phyloP scores from a whole-genome alignment of 23 red algal species.

The Pyropia haitanensis region DNA sequence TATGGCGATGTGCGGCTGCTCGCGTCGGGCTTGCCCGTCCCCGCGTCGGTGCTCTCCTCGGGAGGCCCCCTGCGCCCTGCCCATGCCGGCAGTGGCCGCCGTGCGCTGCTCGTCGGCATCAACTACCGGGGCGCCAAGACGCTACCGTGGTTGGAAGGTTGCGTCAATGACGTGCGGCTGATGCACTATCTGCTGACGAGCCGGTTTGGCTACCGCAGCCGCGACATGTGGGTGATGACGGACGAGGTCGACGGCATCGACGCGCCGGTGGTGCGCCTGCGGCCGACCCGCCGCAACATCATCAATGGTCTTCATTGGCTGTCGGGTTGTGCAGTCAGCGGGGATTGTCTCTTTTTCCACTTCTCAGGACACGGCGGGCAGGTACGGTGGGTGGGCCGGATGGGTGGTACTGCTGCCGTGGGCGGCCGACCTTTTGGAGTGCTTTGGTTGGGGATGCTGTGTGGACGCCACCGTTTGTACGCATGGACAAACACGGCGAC shows the following conservation, averaged over 20 bases:
- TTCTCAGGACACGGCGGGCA: constrained; percentile 51
- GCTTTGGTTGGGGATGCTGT: too few species aligned
- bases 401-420: too few species aligned
- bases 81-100: too few species aligned
- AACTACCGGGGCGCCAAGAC: constrained; percentile 39
- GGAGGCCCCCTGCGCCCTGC: too few species aligned
- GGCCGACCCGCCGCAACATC: constrained; percentile 38
- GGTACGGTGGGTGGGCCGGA: too few species aligned
- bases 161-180: constrained; percentile 58
- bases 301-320: constrained; percentile 45
- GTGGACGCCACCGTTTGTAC: too few species aligned
- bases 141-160: constrained; percentile 19
- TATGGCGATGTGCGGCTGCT: too few species aligned
- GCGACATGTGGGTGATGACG: constrained; percentile 48
- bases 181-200: constrained; percentile 38
- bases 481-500: too few species aligned
- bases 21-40: too few species aligned
- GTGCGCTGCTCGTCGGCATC: constrained; percentile 49
- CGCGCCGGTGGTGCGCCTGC: constrained; percentile 8
- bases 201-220: constrained; percentile 29
- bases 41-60: too few species aligned
- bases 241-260: constrained; percentile 20
- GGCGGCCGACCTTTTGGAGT: too few species aligned
- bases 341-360: constrained; percentile 51
- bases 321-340: constrained; percentile 2